These are phyloP conservation scores for Backusella circina DNA, from an alignment of 192 early-diverging fungal genomes.

Conservation along the genomic window DNA sequence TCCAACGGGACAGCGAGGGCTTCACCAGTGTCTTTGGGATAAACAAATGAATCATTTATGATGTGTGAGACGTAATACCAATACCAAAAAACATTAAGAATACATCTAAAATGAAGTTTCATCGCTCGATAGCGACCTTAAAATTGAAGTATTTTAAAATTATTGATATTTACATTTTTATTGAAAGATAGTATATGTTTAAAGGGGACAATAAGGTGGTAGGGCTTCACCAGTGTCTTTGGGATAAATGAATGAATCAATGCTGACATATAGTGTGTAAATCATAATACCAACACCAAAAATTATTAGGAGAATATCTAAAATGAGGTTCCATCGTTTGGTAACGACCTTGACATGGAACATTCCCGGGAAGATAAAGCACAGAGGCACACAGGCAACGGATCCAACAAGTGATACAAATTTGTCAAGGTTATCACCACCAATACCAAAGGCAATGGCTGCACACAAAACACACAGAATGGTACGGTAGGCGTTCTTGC, in stretches of 20 bases:
- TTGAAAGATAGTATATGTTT: too few species aligned
- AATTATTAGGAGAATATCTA: constrained; percentile 57
- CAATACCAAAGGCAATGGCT: constrained; percentile 62
- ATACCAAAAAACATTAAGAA: too few species aligned
- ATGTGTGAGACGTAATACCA: too few species aligned
- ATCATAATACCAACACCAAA: constrained; percentile 65
- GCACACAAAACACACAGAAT: constrained; percentile 60
- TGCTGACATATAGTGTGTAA: constrained; percentile 77
- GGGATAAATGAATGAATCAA: constrained; percentile 43
- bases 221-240: constrained; percentile 7
- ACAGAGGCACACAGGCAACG: constrained; percentile 66
- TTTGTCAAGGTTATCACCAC: constrained; percentile 72
- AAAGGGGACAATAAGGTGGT: constrained; percentile 14
- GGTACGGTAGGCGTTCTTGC: constrained; percentile 65
- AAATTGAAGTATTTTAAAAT: too few species aligned
- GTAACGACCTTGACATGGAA: constrained; percentile 67
- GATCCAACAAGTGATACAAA: constrained; percentile 84
- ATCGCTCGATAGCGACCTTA: too few species aligned
- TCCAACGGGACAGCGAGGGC: too few species aligned
- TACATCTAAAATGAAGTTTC: too few species aligned
- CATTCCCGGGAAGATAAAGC: constrained; percentile 83
- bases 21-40: too few species aligned
- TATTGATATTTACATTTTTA: too few species aligned
- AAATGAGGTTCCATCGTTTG: constrained; percentile 34
- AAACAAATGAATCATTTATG: too few species aligned